These are phyloP conservation scores for Schwanniomyces occidentalis DNA, from an alignment of 805 yeast genomes.

Conservation along the genomic window DNA sequence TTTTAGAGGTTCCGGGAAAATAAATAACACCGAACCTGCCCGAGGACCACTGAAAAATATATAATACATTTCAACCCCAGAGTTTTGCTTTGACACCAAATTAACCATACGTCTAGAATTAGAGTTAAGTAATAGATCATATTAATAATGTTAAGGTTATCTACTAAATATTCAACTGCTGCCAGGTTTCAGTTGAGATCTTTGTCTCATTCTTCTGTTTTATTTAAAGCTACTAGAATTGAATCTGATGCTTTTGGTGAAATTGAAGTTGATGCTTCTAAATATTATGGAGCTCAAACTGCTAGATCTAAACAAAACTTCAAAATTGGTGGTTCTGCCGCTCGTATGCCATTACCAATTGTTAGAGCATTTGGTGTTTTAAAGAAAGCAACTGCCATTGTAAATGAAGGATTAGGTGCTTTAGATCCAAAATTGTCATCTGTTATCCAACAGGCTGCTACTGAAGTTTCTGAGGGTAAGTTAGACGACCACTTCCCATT, in stretches of 20 bases:
- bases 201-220: slow-evolving; percentile 28
- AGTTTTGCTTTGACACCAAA: slow-evolving; percentile 1
- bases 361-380: slow-evolving; percentile 90
- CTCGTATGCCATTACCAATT: slow-evolving; percentile 87
- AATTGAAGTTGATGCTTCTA: slow-evolving; percentile 81
- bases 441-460: slow-evolving; percentile 92
- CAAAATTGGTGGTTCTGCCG: slow-evolving; percentile 92
- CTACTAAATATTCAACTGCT: slow-evolving; percentile 15
- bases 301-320: slow-evolving; percentile 91
- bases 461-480: slow-evolving; percentile 91
- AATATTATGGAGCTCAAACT: slow-evolving; percentile 99
- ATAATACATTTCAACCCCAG: slow-evolving; percentile 8
- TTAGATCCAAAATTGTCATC: slow-evolving; percentile 80
- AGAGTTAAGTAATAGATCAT: background rate
- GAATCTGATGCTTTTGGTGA: slow-evolving; percentile 98
- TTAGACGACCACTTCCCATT: slow-evolving; percentile 93
- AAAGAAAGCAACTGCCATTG: slow-evolving; percentile 93
- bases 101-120: background rate
- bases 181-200: slow-evolving; percentile 20
- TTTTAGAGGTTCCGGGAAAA: background rate
- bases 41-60: slow-evolving; percentile 1
- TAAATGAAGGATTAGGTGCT: slow-evolving; percentile 75
- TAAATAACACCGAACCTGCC: slow-evolving; percentile 3
- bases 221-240: slow-evolving; percentile 49
- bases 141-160: slow-evolving; percentile 28